Conservation (phyloP, 108 stramenopile genomes). For the Pseudonitzschia delicatissima region DNA sequence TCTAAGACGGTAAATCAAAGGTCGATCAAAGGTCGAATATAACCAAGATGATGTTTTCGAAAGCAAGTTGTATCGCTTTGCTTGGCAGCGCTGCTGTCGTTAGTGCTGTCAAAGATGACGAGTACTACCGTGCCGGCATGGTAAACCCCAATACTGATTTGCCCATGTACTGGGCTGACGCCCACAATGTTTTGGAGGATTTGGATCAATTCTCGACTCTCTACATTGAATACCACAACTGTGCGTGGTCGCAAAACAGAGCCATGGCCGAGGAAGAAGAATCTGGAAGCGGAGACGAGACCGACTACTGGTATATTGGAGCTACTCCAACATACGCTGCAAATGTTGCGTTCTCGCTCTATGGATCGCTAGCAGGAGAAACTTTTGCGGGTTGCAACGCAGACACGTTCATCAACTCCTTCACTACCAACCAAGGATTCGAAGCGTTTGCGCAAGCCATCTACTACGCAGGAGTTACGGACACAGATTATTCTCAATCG, state of each 20-base stretch:
- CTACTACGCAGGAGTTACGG: constrained; percentile 28
- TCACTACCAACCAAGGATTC: constrained; percentile 50
- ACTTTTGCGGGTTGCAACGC: constrained; percentile 19
- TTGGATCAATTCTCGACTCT: constrained; percentile 37
- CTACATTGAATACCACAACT: constrained; percentile 44
- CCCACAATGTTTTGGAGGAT: constrained; percentile 47
- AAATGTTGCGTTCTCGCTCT: constrained; percentile 58
- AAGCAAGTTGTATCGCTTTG: not conserved
- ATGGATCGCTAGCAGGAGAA: constrained; percentile 43
- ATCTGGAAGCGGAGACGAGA: constrained; percentile 26
- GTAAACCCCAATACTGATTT: constrained; percentile 38
- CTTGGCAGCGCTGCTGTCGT: constrained; percentile 4
- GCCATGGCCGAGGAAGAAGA: constrained; percentile 25
- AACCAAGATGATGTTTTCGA: not conserved
- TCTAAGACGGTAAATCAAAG: too few relatives aligned
- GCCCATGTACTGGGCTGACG: constrained; percentile 48
- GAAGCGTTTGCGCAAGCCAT: constrained; percentile 26
- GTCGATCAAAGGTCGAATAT: not conserved
- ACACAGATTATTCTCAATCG: constrained; percentile 4
- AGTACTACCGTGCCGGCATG: constrained; percentile 34
- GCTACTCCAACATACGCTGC: constrained; percentile 44
- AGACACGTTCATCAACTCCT: constrained; percentile 58
- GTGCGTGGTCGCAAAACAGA: constrained; percentile 36
- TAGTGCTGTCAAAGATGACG: constrained; percentile 31
- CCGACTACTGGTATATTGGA: constrained; percentile 54